Evolutionary conservation across 345 rosid genomes (phyloP).

Genomic region (Limnanthes douglasii): DNA sequence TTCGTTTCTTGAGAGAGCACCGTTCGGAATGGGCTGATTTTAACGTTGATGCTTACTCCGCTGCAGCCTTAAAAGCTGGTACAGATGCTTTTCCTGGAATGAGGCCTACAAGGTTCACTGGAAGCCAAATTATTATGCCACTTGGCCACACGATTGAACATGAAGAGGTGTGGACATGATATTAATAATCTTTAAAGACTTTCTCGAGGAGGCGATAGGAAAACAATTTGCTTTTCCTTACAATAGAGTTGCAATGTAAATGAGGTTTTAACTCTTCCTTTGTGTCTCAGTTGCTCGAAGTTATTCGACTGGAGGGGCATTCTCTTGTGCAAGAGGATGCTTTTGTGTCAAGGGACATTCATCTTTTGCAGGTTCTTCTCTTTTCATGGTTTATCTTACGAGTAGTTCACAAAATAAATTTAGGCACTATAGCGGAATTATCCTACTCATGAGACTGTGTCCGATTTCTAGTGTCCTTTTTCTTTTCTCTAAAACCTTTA

Average conservation of each 20-base stretch:
- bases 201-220: no score
- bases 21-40: constrained; percentile 99
- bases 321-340: constrained; percentile 89
- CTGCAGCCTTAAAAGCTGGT: constrained; percentile 71
- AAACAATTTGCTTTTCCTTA: no score
- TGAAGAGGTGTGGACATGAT: constrained; percentile 98
- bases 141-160: constrained; percentile 95
- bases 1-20: constrained; percentile 93
- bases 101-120: constrained; percentile 93
- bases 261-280: no score
- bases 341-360: constrained; percentile 81
- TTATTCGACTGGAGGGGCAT: constrained; percentile 90
- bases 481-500: no score
- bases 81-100: constrained; percentile 73
- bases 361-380: constrained; percentile 75
- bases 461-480: no score
- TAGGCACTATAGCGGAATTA: not conserved
- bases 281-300: constrained; percentile 68
- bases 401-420: not conserved
- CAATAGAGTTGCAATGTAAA: no score
- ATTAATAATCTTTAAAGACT: constrained; percentile 1
- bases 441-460: no score
- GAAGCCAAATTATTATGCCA: constrained; percentile 95
- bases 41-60: constrained; percentile 93
- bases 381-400: not conserved